Conservation (phyloP, 2,329 filamentous ascomycete species). For the Cryphonectria carpinicola region DNA sequence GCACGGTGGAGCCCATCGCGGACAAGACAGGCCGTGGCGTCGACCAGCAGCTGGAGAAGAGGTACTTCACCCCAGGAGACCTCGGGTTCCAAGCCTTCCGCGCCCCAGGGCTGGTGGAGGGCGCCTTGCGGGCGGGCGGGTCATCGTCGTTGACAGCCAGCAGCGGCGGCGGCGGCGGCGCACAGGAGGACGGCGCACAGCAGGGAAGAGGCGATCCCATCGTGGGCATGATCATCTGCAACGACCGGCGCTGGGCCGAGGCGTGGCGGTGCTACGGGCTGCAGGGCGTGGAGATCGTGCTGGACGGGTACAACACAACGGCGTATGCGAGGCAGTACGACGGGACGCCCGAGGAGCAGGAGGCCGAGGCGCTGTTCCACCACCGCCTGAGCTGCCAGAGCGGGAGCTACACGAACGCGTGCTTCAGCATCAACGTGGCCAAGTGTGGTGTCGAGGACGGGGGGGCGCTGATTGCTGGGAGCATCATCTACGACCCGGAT, state of each 20-base stretch:
- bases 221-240: slow-evolving; percentile 60
- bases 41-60: slow-evolving; percentile 58
- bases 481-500: slow-evolving; percentile 35
- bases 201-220: slow-evolving; percentile 54
- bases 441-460: slow-evolving; percentile 54
- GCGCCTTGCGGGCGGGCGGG: not conserved
- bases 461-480: slow-evolving; percentile 25
- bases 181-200: slow-evolving; percentile 29
- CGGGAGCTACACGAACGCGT: slow-evolving; percentile 57
- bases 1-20: slow-evolving; percentile 49
- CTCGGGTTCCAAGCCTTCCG: slow-evolving; percentile 58
- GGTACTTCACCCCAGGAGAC: slow-evolving; percentile 56
- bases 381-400: slow-evolving; percentile 55
- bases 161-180: not conserved
- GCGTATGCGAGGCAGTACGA: slow-evolving; percentile 50
- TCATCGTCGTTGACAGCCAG: not conserved
- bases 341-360: slow-evolving; percentile 44
- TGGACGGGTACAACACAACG: slow-evolving; percentile 54
- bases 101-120: slow-evolving; percentile 47
- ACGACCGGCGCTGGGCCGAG: slow-evolving; percentile 58
- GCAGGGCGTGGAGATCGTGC: slow-evolving; percentile 41
- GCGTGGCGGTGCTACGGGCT: slow-evolving; percentile 56
- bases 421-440: slow-evolving; percentile 53
- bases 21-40: slow-evolving; percentile 49
- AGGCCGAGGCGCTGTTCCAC: slow-evolving; percentile 54